These are phyloP conservation scores for Solanum corneliomulleri DNA, from an alignment of 257 asterid genomes.

Conservation along the genomic window DNA sequence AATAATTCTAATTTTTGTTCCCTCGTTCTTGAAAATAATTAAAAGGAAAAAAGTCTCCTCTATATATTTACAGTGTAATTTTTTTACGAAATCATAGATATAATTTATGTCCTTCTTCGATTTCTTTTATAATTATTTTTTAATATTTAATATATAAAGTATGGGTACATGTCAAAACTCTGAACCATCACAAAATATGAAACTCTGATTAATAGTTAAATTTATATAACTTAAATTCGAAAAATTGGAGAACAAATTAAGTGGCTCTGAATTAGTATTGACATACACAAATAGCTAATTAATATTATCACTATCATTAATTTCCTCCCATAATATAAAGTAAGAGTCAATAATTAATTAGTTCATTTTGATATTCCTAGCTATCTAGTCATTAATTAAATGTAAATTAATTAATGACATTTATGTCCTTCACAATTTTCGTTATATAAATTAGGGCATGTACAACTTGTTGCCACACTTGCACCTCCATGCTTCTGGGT, in stretches of 20 bases:
- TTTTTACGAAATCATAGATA: not conserved
- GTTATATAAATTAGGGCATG: slow-evolving; percentile 22
- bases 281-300: not conserved
- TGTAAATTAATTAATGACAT: not conserved
- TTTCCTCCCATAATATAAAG: not conserved
- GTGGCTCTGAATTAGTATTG: not conserved
- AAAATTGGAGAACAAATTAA: not conserved
- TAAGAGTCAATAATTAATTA: not conserved
- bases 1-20: not conserved
- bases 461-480: slow-evolving; percentile 43
- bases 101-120: not conserved
- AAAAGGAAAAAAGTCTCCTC: too few relatives aligned
- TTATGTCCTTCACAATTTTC: not conserved
- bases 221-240: not conserved
- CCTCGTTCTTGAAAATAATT: not conserved
- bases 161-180: not conserved
- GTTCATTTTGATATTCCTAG: not conserved
- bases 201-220: not conserved
- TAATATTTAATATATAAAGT: too few relatives aligned
- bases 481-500: slow-evolving; percentile 61
- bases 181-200: not conserved
- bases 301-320: not conserved
- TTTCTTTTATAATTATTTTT: too few relatives aligned
- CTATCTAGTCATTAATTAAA: not conserved
- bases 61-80: not conserved